These are phyloP conservation scores for Saccharomycopsis fodiens DNA, from an alignment of 805 yeast species.

Conservation along the genomic window DNA sequence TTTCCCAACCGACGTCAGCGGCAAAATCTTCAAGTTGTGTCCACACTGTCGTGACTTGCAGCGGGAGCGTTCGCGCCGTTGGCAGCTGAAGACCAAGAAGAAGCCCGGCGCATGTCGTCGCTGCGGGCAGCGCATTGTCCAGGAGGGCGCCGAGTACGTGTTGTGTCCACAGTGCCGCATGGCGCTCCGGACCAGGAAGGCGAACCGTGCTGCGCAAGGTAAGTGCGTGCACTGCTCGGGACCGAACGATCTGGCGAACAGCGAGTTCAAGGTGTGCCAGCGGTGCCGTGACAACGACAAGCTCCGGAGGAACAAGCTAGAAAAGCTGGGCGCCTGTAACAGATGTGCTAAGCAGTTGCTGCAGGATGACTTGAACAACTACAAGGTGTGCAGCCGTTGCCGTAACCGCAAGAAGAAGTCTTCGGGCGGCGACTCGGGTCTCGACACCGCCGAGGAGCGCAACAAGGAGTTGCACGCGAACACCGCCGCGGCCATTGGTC, in stretches of 20 bases:
- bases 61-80: constrained; percentile 52
- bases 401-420: constrained; percentile 43
- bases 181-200: constrained; percentile 47
- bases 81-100: constrained; percentile 56
- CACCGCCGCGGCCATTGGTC: constrained; percentile 1
- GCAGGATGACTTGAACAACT: constrained; percentile 40
- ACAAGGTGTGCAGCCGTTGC: constrained; percentile 50
- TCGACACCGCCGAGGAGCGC: not conserved
- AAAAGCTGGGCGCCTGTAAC: constrained; percentile 52
- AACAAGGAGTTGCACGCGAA: not conserved
- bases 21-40: constrained; percentile 48
- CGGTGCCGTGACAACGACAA: constrained; percentile 59
- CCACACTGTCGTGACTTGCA: constrained; percentile 59
- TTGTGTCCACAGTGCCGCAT: constrained; percentile 55
- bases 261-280: constrained; percentile 54
- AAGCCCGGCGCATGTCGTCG: constrained; percentile 58
- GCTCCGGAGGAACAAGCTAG: constrained; percentile 47
- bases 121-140: constrained; percentile 50
- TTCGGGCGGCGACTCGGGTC: not conserved
- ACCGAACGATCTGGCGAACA: constrained; percentile 38
- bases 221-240: constrained; percentile 66
- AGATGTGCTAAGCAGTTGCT: constrained; percentile 48
- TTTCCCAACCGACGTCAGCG: constrained; percentile 37
- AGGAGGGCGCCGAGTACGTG: constrained; percentile 44
- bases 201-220: constrained; percentile 52